Percentiles rank a stretch among this genome's conserved stretches.
phyloP scores from a whole-genome alignment of 495 filamentous ascomycete species.

The Penicillium mononematosum region DNA sequence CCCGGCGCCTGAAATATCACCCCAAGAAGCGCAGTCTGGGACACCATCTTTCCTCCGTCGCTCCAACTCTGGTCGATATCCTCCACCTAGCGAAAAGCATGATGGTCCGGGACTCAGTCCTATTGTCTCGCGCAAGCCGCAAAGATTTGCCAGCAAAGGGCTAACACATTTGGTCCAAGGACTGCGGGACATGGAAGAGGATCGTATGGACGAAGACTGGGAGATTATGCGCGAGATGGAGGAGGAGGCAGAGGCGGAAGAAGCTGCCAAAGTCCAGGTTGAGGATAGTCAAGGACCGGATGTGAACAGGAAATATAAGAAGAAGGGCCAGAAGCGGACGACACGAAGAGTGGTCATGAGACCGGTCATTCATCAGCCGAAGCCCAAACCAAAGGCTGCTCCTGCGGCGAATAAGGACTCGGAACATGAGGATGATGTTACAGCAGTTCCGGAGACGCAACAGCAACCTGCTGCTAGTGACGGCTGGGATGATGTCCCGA shows the following conservation, averaged over 20 bases:
- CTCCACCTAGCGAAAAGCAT: conserved; percentile 13
- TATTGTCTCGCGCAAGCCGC: conserved; percentile 54
- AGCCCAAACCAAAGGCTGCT: conserved; percentile 27
- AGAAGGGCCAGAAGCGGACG: conserved; percentile 87
- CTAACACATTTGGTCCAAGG: conserved; percentile 77
- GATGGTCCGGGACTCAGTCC: conserved; percentile 38
- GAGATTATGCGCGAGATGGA: conserved; percentile 83
- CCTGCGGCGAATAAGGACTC: conserved; percentile 26
- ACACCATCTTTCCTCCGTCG: conserved; percentile 80
- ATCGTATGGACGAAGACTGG: conserved; percentile 72
- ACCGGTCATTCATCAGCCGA: conserved; percentile 45
- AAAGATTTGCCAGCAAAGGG: conserved; percentile 65
- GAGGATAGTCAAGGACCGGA: conserved; percentile 63
- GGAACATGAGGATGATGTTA: conserved; percentile 34
- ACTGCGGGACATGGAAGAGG: conserved; percentile 76
- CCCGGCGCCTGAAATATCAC: conserved; percentile 12
- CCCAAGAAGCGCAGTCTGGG: conserved; percentile 27
- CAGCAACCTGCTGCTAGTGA: conserved; percentile 12
- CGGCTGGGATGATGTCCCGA: conserved; percentile 8
- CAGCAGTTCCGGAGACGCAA: conserved; percentile 38
- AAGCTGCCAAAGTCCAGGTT: conserved; percentile 45
- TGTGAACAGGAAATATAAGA: conserved; percentile 71
- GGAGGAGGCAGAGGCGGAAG: conserved; percentile 43
- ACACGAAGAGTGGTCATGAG: conserved; percentile 77
- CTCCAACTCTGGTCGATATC: conserved; percentile 36